Evolutionary conservation across 768 basidiomycete genomes (phyloP).

Genomic region (Boletus edulis): DNA sequence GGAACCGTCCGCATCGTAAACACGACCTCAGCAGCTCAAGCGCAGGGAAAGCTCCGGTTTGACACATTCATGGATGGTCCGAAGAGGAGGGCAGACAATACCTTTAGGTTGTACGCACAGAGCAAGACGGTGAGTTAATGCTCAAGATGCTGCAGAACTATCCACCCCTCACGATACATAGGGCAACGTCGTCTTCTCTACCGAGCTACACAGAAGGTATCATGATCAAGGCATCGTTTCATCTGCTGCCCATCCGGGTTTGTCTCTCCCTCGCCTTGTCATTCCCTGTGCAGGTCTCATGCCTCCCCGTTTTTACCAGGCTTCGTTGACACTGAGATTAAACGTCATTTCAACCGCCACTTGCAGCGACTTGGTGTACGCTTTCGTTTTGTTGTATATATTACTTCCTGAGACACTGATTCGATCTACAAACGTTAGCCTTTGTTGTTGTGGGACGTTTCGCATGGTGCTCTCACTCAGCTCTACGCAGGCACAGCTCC

Average conservation of each 20-base stretch:
- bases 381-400: neutral
- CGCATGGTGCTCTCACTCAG: constrained; percentile 6
- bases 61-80: too few species aligned
- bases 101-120: too few species aligned
- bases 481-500: constrained; percentile 9
- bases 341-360: neutral
- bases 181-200: constrained; percentile 44
- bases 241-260: constrained; percentile 44
- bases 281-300: neutral
- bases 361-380: constrained; percentile 1
- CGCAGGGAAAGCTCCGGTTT: too few species aligned
- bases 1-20: too few species aligned
- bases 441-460: neutral
- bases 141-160: too few species aligned
- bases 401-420: neutral
- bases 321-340: neutral
- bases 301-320: neutral
- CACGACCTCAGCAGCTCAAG: too few species aligned
- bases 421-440: neutral
- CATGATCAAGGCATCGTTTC: constrained; percentile 45
- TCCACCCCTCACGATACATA: constrained; percentile 12
- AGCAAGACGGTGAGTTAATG: neutral
- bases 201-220: constrained; percentile 46
- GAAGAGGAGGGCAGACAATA: too few species aligned
- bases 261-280: neutral